phyloP scores from a whole-genome alignment of 2,329 filamentous ascomycete species.

The Neonectria faginata region DNA sequence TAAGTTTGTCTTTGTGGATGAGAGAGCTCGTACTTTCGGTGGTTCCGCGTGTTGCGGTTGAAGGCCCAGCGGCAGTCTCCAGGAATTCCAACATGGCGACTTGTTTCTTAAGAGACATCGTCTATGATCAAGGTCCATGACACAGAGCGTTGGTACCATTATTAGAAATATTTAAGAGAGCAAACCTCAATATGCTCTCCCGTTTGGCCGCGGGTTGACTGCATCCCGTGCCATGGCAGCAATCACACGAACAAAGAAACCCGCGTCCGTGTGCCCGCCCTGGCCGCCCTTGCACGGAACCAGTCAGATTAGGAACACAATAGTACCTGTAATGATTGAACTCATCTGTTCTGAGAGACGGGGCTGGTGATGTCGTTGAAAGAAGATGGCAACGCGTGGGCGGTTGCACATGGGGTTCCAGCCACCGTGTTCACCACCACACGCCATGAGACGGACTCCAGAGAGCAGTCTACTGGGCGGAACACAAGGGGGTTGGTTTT shows the following conservation, averaged over 20 bases:
- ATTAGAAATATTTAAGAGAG: neutral
- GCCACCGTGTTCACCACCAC: neutral
- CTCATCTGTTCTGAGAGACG: neutral
- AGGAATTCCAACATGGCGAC: neutral
- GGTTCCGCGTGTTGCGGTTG: neutral
- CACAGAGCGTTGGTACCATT: neutral
- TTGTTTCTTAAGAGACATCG: neutral
- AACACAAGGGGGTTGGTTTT: neutral
- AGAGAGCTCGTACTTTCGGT: neutral
- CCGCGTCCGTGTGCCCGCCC: neutral
- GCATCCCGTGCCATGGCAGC: neutral
- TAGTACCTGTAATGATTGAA: neutral
- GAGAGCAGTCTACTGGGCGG: neutral
- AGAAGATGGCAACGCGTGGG: neutral
- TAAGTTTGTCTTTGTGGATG: neutral
- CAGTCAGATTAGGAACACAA: slow-evolving; percentile 3
- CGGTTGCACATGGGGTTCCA: neutral
- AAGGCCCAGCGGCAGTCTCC: neutral
- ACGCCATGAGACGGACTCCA: neutral
- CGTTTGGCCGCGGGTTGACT: neutral
- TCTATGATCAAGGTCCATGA: neutral
- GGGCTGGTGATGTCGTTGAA: neutral
- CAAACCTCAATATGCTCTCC: neutral
- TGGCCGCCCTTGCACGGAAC: neutral
- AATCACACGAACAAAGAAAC: slow-evolving; percentile 14